Base-by-base conservation (phyloP, 805 yeast species). In the Teunomyces tritomae region DNA sequence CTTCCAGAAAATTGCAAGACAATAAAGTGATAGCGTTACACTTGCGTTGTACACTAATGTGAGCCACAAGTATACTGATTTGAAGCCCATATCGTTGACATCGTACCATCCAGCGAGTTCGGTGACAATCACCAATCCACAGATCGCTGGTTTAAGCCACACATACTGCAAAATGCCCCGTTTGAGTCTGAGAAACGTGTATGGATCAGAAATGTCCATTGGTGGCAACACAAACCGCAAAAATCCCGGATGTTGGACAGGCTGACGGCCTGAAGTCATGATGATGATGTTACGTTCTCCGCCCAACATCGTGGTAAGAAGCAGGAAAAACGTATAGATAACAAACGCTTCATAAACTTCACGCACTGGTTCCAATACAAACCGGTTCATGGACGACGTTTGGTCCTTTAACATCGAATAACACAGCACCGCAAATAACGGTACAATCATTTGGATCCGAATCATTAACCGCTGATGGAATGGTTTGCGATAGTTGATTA, bases 291-390 rank as follows among this genome's bases (percentile, higher is more conserved):
- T 82, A 43, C 96, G 75, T 61, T 95, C 99, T 13, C 99, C 99
- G 0, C 97, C 98, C 8, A 94, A 74, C 71, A 89, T 79, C 52
- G 84, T 80, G 0, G 95, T 89, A 46, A 94, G 71, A 27, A 90
- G 73, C 28, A 92, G 79, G 71, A 88, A 92, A 63, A 94, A 94
- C 1, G 97, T 89, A 65, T 94, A 94, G 29, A 94, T 87, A 29
- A 91, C 97, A 67, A 94, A 89, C 0, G 98, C 97, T 65, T 94
- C 99, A 65, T 94, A 94, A 1, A 92, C 80, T 62, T 94, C 99
- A 39, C 94, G 74, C 0, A 87, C 57, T 0, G 96, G 96, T 55
- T 87, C 94, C 10, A 73, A 53, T 2, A 89, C 55, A 48, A 73
- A 71, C 47, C 64, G 68, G 43, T 75, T 81, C 28, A 70, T 51